Evolutionary conservation across 2,329 filamentous ascomycete genomes (phyloP).

Genomic region (Aureobasidium sp.): DNA sequence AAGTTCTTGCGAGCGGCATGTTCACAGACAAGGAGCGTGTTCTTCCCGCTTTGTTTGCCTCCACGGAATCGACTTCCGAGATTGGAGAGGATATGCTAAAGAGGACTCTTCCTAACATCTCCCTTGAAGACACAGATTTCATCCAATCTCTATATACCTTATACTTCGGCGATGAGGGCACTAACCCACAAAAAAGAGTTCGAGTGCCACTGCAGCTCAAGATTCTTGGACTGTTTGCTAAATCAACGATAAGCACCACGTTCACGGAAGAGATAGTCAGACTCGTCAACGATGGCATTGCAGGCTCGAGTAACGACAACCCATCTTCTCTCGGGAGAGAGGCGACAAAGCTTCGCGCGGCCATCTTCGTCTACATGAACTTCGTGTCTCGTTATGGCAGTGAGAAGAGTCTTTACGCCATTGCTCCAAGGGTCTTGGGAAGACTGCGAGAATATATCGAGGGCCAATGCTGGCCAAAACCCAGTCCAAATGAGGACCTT

Average conservation of each 20-base stretch:
- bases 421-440: slow-evolving; percentile 62
- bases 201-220: slow-evolving; percentile 69
- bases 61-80: slow-evolving; percentile 73
- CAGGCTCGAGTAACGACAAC: slow-evolving; percentile 23
- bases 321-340: slow-evolving; percentile 57
- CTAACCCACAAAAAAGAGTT: slow-evolving; percentile 38
- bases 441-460: slow-evolving; percentile 68
- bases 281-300: slow-evolving; percentile 61
- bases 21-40: slow-evolving; percentile 81
- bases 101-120: slow-evolving; percentile 58
- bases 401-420: slow-evolving; percentile 51
- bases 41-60: slow-evolving; percentile 73
- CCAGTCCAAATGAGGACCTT: slow-evolving; percentile 49
- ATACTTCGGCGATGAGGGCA: slow-evolving; percentile 56
- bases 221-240: slow-evolving; percentile 68
- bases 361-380: slow-evolving; percentile 78
- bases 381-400: slow-evolving; percentile 76
- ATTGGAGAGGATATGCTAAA: slow-evolving; percentile 87
- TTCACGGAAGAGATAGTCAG: slow-evolving; percentile 61
- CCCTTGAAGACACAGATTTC: slow-evolving; percentile 61
- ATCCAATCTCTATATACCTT: slow-evolving; percentile 63
- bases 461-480: slow-evolving; percentile 73
- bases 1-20: slow-evolving; percentile 73
- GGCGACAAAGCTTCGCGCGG: slow-evolving; percentile 69
- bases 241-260: slow-evolving; percentile 65